Evolutionary conservation across 306 rosid genomes (phyloP).

Genomic region (Lablab purpureus): DNA sequence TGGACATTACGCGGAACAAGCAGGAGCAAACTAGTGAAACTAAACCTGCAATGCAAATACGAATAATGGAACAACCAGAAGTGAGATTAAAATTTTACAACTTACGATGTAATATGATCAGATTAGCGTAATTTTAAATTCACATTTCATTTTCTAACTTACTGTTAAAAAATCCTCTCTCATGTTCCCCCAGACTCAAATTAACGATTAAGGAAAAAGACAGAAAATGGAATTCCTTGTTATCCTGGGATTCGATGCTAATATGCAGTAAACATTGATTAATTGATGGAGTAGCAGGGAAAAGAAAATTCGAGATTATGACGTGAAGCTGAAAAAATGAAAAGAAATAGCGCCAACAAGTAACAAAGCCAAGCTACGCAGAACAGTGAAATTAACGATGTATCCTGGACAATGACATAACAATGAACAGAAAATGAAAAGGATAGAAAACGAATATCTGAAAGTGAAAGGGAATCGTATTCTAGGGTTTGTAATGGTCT

Average conservation of each 20-base stretch:
- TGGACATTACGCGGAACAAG: not conserved
- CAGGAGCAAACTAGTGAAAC: conserved; percentile 28
- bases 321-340: not conserved
- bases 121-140: not conserved
- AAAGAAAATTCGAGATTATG: not conserved
- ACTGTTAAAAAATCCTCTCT: not conserved
- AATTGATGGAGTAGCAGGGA: not conserved
- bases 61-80: conserved; percentile 7
- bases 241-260: not conserved
- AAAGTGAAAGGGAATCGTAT: not conserved
- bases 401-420: not conserved
- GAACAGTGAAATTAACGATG: not conserved
- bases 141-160: not conserved
- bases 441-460: not conserved
- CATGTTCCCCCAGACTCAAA: not conserved
- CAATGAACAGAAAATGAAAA: not conserved
- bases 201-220: not conserved
- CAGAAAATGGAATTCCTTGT: not conserved
- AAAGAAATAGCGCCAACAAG: not conserved
- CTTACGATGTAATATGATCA: not conserved
- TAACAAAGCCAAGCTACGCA: not conserved
- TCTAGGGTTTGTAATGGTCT: conserved; percentile 5
- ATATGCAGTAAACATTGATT: not conserved
- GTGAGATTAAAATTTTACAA: conserved; percentile 3
- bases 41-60: conserved; percentile 37